Conservation (phyloP, 2,329 filamentous ascomycete species). For the Penicillium sp. region DNA sequence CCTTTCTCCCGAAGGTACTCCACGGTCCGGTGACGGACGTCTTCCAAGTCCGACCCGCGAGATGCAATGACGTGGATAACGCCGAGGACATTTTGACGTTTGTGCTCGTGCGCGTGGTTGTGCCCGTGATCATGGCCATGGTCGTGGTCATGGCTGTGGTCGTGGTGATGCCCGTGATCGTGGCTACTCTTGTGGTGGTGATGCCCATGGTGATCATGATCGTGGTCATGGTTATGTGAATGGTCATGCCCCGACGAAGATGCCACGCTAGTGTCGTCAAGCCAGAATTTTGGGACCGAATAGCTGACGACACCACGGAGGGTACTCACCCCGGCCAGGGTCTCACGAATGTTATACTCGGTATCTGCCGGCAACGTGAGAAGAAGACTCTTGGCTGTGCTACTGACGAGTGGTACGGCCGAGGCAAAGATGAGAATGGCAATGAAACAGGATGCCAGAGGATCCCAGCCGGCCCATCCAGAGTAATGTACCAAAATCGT, state of each 20-base stretch:
- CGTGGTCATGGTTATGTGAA: slow-evolving; percentile 26
- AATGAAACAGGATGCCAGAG: slow-evolving; percentile 87
- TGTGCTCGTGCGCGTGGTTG: slow-evolving; percentile 21
- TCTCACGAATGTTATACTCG: slow-evolving; percentile 83
- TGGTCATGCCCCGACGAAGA: slow-evolving; percentile 34
- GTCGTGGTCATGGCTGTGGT: slow-evolving; percentile 23
- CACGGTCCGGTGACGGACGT: slow-evolving; percentile 71
- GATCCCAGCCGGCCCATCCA: slow-evolving; percentile 91
- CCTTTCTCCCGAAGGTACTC: slow-evolving; percentile 64
- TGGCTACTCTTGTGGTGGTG: slow-evolving; percentile 25
- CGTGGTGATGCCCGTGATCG: slow-evolving; percentile 20
- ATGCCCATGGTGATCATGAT: slow-evolving; percentile 26
- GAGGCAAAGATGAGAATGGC: slow-evolving; percentile 90
- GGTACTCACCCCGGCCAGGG: slow-evolving; percentile 73
- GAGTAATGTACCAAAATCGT: slow-evolving; percentile 81
- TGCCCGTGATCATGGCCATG: slow-evolving; percentile 28
- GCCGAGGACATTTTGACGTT: slow-evolving; percentile 55
- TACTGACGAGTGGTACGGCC: slow-evolving; percentile 78
- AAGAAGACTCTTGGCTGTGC: slow-evolving; percentile 74
- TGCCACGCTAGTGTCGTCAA: slow-evolving; percentile 58
- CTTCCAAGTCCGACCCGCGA: slow-evolving; percentile 66
- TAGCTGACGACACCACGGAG: slow-evolving; percentile 82
- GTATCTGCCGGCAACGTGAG: slow-evolving; percentile 77
- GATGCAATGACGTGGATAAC: slow-evolving; percentile 81
- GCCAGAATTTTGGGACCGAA: slow-evolving; percentile 84